phyloP scores from a whole-genome alignment of 176 grass and related monocot genomes.

The Eleusine coracana region DNA sequence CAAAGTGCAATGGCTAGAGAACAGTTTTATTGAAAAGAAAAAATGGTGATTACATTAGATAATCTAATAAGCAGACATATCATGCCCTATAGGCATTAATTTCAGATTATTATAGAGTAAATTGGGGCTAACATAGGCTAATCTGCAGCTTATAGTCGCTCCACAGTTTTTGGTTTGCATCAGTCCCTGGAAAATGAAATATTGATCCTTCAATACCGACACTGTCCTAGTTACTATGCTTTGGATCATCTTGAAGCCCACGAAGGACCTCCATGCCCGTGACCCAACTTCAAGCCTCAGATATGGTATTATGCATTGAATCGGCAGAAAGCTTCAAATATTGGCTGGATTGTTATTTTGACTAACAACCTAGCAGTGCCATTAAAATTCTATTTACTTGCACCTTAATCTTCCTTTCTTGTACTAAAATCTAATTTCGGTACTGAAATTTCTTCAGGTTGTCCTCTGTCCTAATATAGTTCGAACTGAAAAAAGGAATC shows the following conservation, averaged over 20 bases:
- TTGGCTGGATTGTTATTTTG: neutral
- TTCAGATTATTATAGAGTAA: neutral
- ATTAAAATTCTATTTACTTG: neutral
- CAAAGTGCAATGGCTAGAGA: neutral
- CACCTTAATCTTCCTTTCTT: neutral
- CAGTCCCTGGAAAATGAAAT: neutral
- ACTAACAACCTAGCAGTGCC: neutral
- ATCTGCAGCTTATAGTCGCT: neutral
- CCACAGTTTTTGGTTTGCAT: neutral
- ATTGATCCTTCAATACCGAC: neutral
- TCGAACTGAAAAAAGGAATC: neutral
- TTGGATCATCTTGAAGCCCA: neutral
- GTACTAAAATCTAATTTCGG: neutral
- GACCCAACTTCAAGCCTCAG: neutral
- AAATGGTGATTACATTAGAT: neutral
- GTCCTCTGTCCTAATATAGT: neutral
- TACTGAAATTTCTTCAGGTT: neutral
- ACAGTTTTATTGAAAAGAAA: conserved; percentile 1
- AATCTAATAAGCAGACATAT: neutral
- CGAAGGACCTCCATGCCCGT: neutral
- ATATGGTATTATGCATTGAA: neutral
- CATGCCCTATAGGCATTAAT: neutral
- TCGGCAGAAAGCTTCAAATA: neutral
- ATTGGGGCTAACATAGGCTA: neutral
- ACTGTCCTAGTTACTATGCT: neutral